Evolutionary conservation across 1,284 basidiomycete genomes (phyloP).

Genomic region (Rhodotorula sp.): DNA sequence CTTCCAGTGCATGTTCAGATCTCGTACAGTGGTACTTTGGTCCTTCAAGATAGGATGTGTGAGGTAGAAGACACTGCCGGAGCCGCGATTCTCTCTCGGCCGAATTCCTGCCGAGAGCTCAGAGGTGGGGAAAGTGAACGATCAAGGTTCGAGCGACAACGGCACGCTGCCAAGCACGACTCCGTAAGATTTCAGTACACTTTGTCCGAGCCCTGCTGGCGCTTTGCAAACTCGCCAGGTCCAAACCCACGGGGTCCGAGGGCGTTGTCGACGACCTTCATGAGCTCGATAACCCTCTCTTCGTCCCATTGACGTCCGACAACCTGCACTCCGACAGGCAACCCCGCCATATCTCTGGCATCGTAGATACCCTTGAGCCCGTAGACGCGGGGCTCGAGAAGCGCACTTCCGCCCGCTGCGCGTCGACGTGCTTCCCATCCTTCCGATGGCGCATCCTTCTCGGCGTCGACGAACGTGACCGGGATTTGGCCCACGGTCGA

Average conservation of each 20-base stretch:
- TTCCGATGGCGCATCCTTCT: slow-evolving; percentile 57
- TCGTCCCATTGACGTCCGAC: slow-evolving; percentile 77
- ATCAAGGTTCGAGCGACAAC: neutral
- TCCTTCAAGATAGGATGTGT: too few relatives aligned
- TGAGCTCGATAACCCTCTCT: slow-evolving; percentile 77
- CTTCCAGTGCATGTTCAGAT: slow-evolving; percentile 26
- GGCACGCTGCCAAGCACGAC: neutral
- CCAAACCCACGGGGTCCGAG: slow-evolving; percentile 52
- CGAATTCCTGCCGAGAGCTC: neutral
- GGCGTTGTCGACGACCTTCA: slow-evolving; percentile 70
- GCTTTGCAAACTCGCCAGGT: slow-evolving; percentile 27
- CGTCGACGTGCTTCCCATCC: slow-evolving; percentile 43
- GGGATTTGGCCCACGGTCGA: slow-evolving; percentile 73
- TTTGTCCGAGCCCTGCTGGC: neutral
- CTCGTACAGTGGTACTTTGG: too few relatives aligned
- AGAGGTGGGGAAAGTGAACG: neutral
- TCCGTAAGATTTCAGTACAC: slow-evolving; percentile 9
- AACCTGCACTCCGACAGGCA: slow-evolving; percentile 80
- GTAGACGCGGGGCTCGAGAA: slow-evolving; percentile 64
- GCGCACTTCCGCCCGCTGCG: slow-evolving; percentile 50
- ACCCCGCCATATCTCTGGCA: slow-evolving; percentile 66
- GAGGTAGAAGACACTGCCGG: too few relatives aligned
- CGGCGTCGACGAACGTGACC: slow-evolving; percentile 72
- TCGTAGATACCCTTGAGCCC: slow-evolving; percentile 59
- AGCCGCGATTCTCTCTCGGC: neutral